Evolutionary conservation across 1,139 yeast genomes (phyloP).

Genomic region (Magnusiomyces suaveolens): DNA sequence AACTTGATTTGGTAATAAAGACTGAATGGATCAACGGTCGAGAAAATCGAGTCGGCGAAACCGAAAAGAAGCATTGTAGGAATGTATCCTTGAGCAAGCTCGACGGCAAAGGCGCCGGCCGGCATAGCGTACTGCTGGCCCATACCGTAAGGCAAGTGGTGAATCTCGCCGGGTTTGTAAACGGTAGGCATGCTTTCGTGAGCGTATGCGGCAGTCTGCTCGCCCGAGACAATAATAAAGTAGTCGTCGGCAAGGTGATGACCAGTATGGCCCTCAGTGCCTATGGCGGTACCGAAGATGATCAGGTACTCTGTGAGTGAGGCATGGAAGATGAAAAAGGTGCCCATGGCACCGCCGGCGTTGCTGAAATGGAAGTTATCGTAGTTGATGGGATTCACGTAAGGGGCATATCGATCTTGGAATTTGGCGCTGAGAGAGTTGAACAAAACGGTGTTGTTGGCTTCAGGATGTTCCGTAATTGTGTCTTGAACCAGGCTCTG

Average conservation of each 20-base stretch:
- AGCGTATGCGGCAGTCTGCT: constrained; percentile 63
- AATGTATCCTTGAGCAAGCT: constrained; percentile 97
- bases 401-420: constrained; percentile 54
- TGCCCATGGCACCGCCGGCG: constrained; percentile 99
- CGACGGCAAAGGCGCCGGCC: constrained; percentile 73
- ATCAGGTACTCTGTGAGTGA: constrained; percentile 90
- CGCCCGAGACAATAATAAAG: constrained; percentile 78
- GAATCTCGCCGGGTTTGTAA: constrained; percentile 64
- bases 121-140: constrained; percentile 85
- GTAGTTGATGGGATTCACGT: constrained; percentile 56
- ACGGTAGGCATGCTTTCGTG: constrained; percentile 52
- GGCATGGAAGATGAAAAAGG: constrained; percentile 90
- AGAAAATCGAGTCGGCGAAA: constrained; percentile 63
- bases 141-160: constrained; percentile 62
- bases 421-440: constrained; percentile 51
- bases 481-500: constrained; percentile 41
- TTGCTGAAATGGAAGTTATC: constrained; percentile 94
- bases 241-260: constrained; percentile 94
- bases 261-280: constrained; percentile 95
- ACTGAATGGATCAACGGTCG: constrained; percentile 70
- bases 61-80: constrained; percentile 98
- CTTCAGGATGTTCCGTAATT: constrained; percentile 44
- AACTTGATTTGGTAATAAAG: constrained; percentile 57
- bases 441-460: constrained; percentile 54
- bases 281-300: constrained; percentile 78